Base-by-base conservation (phyloP, 1,284 basidiomycete species). In the Dichomitus squalens region DNA sequence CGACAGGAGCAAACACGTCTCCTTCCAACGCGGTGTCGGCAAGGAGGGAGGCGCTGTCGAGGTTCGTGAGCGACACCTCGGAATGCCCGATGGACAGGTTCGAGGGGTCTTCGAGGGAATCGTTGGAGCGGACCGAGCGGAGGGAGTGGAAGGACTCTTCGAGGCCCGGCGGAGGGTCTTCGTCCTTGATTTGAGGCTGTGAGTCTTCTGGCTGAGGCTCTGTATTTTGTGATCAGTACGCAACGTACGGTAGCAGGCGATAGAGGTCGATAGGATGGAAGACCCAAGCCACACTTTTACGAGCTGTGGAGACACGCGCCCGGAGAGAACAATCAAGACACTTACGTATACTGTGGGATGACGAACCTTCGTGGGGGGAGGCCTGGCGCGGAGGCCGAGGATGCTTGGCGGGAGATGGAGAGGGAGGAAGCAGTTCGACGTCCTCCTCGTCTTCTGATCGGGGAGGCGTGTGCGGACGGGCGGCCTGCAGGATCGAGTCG, bases 381-480 rank as follows among this genome's bases (percentile, higher is more conserved):
- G 46, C 50, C 27, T 43, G 36, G 9, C 51, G 50, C 1, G 55
- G 21, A 8, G 57, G 47, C 7, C 53, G 61, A 7, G 58, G 59
- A 7, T 59, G 55, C 64, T 84, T 86, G 53, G 78, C 73, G 1
- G 84, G 85, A 2, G 85, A 86, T 0, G 87, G 85, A 29, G 83
- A 86, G 0, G 77, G 79, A n/a, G 86, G 85, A 11, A 87, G 73
- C 73, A 79, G 78, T 18, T 71, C 70, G 7, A 83, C 73, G 60
- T 82, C 79, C 33, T 73, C 73, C 11, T 80, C 79, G 36, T 59
- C 58, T 12, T 60, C 59, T 0, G 23, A 49, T 12, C 44, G 9
- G 1, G 62, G 55, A 7, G 69, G 69, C 0, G 70, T 70, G 21
- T 66, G 64, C 18, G 67, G 67, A 8, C 40, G 57, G 29, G 64